Base-by-base conservation (phyloP, 2,329 filamentous ascomycete genomes). In the Colletotrichum kahawae region DNA sequence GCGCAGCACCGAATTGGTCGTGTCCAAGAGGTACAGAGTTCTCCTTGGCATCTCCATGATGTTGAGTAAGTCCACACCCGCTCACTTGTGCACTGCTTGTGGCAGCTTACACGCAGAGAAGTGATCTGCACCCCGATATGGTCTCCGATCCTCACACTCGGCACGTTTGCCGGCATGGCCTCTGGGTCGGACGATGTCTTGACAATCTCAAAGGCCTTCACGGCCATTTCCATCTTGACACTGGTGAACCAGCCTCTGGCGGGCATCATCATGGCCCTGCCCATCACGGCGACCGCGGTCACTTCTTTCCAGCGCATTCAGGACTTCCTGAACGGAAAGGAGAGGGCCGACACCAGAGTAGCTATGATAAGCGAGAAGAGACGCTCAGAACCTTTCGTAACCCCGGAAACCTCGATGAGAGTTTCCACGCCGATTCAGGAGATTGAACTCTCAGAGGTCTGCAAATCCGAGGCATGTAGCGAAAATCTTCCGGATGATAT, bases 271-370 rank as follows among this genome's bases (percentile, higher is more conserved):
- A 59, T 75, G 6, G 78, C 79, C 0, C 67, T 82, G 7, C 79
- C 80, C 1, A 34, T 64, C 14, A 76, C 74, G 27, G 77, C 63
- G 65, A 71, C 77, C 8, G 75, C 77, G 1, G 36, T 78, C 12
- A 69, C 78, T 3, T 81, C 79, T 7, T 79, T 81, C 29, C 75
- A 77, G 56, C 76, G 80, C 33, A 81, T 82, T 16, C 79, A 81
- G 51, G 77, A 78, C 24, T 80, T 80, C 51, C 51, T 81, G 24
- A 77, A 78, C n/a, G 68, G 70, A 4, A 76, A 77, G 31, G 75
- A 79, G 10, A 69, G 77, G 10, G 33, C 43, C 2, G 78, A 81
- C 27, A 75, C 62, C 13, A 65, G 74, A 48, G 21, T 74, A 1
- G n/a, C 7, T 2, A 29, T 1, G 5, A 8, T 16, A 9, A 51